Conservation (phyloP, 176 grass and related monocot genomes). For the Aegilops bicornis region DNA sequence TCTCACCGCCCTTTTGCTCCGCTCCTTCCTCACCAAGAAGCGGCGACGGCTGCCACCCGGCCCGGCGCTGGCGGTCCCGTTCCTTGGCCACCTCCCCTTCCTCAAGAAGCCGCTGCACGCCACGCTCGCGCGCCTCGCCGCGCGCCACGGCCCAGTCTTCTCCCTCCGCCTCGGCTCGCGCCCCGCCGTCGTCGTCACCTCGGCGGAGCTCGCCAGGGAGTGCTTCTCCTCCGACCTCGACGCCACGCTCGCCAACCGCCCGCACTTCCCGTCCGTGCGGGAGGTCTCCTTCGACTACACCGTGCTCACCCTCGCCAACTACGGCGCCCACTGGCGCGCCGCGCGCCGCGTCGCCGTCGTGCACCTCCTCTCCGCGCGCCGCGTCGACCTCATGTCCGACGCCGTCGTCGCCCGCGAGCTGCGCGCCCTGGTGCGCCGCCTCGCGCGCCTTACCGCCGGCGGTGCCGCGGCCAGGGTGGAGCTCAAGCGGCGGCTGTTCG, state of each 20-base stretch:
- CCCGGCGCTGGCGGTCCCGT: slow-evolving; percentile 37
- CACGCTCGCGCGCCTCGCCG: slow-evolving; percentile 37
- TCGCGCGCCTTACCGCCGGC: neutral
- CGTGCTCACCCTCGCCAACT: slow-evolving; percentile 22
- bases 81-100: slow-evolving; percentile 66
- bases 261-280: slow-evolving; percentile 32
- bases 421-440: slow-evolving; percentile 27
- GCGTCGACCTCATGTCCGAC: slow-evolving; percentile 26
- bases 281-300: slow-evolving; percentile 33
- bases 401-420: slow-evolving; percentile 21
- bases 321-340: slow-evolving; percentile 57
- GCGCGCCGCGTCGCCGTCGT: slow-evolving; percentile 50
- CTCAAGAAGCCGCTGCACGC: slow-evolving; percentile 50
- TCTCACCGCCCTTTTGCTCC: slow-evolving; percentile 11
- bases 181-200: slow-evolving; percentile 53
- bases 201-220: slow-evolving; percentile 22
- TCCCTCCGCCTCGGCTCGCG: slow-evolving; percentile 49
- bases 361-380: slow-evolving; percentile 50
- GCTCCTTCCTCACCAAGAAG: neutral
- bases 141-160: slow-evolving; percentile 46
- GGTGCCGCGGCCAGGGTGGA: slow-evolving; percentile 4
- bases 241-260: slow-evolving; percentile 57
- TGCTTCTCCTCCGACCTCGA: slow-evolving; percentile 66
- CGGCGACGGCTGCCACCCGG: slow-evolving; percentile 19
- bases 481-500: slow-evolving; percentile 56